These are phyloP conservation scores for Thalassiosira ordinaria DNA, from an alignment of 352 stramenopile genomes.

Conservation along the genomic window DNA sequence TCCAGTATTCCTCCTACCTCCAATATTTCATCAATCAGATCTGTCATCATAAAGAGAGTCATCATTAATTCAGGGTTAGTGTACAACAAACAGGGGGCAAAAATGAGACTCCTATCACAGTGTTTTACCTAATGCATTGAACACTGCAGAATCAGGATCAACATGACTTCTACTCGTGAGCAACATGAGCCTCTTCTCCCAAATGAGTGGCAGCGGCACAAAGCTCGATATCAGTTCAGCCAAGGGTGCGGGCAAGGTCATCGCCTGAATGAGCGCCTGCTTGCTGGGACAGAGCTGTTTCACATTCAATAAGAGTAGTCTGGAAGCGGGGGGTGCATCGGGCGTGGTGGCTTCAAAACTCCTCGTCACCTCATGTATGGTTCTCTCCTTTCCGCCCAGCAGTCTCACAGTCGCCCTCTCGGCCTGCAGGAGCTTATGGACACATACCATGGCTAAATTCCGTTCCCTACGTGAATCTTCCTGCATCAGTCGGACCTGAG, in stretches of 20 bases:
- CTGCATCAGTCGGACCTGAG: constrained; percentile 52
- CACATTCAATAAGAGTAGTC: neutral
- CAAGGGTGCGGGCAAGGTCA: constrained; percentile 58
- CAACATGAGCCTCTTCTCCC: constrained; percentile 50
- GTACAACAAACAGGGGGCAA: no score
- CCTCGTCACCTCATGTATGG: constrained; percentile 38
- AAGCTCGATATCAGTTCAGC: constrained; percentile 63
- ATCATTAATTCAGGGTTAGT: no score
- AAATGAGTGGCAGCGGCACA: constrained; percentile 62
- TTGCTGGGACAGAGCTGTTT: constrained; percentile 17
- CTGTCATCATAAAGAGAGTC: no score
- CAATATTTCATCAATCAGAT: constrained; percentile 74
- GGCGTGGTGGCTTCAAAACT: constrained; percentile 7
- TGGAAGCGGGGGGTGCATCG: no score
- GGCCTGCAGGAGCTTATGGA: constrained; percentile 61
- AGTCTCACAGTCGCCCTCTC: constrained; percentile 48
- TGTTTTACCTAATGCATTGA: constrained; percentile 36
- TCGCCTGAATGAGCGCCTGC: constrained; percentile 43
- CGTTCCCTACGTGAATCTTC: constrained; percentile 28
- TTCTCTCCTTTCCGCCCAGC: constrained; percentile 1
- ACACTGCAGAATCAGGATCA: constrained; percentile 59
- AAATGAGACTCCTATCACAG: no score
- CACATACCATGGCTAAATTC: constrained; percentile 49
- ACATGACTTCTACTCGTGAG: constrained; percentile 45
- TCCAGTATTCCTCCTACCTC: constrained; percentile 60